These are phyloP conservation scores for Salix koriyanagi DNA, from an alignment of 345 rosid species.

Conservation along the genomic window DNA sequence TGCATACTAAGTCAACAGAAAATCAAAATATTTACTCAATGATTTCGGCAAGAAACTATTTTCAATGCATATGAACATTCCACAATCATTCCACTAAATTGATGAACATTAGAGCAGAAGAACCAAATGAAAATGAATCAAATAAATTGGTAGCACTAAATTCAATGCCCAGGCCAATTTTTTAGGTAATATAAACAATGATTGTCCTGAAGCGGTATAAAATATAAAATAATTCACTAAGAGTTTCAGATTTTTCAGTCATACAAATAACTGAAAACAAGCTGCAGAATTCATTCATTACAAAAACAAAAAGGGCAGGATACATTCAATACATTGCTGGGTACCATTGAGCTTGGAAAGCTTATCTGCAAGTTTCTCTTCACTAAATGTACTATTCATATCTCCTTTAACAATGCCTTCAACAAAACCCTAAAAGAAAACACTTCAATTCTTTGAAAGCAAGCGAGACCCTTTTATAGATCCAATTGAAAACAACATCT, in stretches of 20 bases:
- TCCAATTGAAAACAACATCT: background rate
- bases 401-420: slow-evolving; percentile 27
- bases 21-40: background rate
- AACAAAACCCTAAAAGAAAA: background rate
- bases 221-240: background rate
- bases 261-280: background rate
- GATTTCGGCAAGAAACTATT: background rate
- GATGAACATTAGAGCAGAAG: background rate
- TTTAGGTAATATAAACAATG: background rate
- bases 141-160: background rate
- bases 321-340: slow-evolving; percentile 97
- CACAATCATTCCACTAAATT: background rate
- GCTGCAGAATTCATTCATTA: background rate
- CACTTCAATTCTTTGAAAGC: background rate
- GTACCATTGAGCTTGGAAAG: slow-evolving; percentile 97
- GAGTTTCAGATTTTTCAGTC: background rate
- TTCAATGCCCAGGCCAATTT: background rate
- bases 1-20: slow-evolving; percentile 1
- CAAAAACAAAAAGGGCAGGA: slow-evolving; percentile 30
- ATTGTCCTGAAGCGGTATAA: background rate
- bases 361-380: slow-evolving; percentile 89
- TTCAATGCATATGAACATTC: background rate
- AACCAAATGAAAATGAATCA: background rate
- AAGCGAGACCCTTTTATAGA: background rate
- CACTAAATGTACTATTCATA: slow-evolving; percentile 92